Conservation (phyloP, 2,329 filamentous ascomycete species). For the Clonostachys solani region DNA sequence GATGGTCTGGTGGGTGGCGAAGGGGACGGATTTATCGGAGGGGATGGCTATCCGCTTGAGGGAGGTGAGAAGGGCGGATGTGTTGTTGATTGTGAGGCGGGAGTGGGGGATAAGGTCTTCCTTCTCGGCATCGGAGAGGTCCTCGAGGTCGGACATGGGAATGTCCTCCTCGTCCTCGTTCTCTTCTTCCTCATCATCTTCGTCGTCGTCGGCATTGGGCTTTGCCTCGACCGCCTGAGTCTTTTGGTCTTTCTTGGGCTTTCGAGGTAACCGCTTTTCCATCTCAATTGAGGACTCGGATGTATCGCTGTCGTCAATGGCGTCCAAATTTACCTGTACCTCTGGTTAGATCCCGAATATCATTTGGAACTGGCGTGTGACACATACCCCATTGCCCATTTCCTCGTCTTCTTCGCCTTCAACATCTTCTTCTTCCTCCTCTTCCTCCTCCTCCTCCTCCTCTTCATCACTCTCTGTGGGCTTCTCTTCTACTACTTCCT, state of each 20-base stretch:
- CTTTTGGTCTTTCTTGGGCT: conserved; percentile 32
- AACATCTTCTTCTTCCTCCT: conserved; percentile 18
- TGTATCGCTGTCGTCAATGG: conserved; percentile 56
- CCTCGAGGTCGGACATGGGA: conserved; percentile 81
- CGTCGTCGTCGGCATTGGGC: conserved; percentile 32
- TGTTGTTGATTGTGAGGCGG: conserved; percentile 97
- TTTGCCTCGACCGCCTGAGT: conserved; percentile 18
- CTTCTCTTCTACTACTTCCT: conserved; percentile 7
- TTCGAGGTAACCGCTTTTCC: conserved; percentile 63
- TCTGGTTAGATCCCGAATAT: neutral
- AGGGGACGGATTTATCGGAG: conserved; percentile 63
- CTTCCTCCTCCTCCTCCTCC: conserved; percentile 10
- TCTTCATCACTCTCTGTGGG: conserved; percentile 12
- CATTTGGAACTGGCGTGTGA: neutral
- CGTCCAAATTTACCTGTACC: conserved; percentile 45
- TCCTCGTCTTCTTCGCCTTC: conserved; percentile 23
- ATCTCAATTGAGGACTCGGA: conserved; percentile 73
- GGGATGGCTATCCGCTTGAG: conserved; percentile 74
- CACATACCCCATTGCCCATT: conserved; percentile 7
- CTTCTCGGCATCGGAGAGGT: conserved; percentile 71
- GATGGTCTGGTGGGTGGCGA: conserved; percentile 79
- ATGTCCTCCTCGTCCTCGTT: conserved; percentile 83
- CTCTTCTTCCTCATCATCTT: conserved; percentile 56
- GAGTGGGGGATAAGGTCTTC: conserved; percentile 88
- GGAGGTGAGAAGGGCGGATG: conserved; percentile 74